phyloP scores from a whole-genome alignment of 164 flowering plant species.

The Umbellularia californica region DNA sequence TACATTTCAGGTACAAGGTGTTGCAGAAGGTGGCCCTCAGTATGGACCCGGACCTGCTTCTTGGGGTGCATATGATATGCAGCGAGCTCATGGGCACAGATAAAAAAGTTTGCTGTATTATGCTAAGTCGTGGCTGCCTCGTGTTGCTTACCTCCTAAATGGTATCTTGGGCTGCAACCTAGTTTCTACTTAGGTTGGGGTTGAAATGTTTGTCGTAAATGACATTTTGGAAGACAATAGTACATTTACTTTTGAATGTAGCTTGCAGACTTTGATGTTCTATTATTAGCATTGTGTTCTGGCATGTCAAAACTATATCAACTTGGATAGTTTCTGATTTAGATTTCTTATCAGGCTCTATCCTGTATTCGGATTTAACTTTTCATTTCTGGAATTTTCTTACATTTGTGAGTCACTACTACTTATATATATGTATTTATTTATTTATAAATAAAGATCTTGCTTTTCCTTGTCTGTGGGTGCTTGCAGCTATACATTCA shows the following conservation, averaged over 20 bases:
- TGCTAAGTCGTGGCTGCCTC: slow-evolving; percentile 17
- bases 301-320: background rate
- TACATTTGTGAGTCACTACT: background rate
- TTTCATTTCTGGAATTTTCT: background rate
- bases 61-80: slow-evolving; percentile 86
- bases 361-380: background rate
- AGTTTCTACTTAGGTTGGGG: slow-evolving; percentile 23
- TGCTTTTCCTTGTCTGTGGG: slow-evolving; percentile 6
- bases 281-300: slow-evolving; percentile 4
- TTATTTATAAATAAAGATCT: background rate
- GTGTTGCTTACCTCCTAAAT: slow-evolving; percentile 13
- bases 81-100: slow-evolving; percentile 76
- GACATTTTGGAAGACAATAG: slow-evolving; percentile 17
- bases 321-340: background rate
- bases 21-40: slow-evolving; percentile 57
- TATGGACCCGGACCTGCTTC: slow-evolving; percentile 72
- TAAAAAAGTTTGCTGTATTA: slow-evolving; percentile 26
- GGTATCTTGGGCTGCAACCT: slow-evolving; percentile 31
- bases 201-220: slow-evolving; percentile 24
- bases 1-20: slow-evolving; percentile 53
- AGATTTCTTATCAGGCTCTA: background rate
- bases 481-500: background rate
- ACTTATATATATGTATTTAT: background rate
- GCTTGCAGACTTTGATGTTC: slow-evolving; percentile 8
- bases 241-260: background rate